Evolutionary conservation across 805 yeast genomes (phyloP).

Genomic region (Cyberlindnera americana): DNA sequence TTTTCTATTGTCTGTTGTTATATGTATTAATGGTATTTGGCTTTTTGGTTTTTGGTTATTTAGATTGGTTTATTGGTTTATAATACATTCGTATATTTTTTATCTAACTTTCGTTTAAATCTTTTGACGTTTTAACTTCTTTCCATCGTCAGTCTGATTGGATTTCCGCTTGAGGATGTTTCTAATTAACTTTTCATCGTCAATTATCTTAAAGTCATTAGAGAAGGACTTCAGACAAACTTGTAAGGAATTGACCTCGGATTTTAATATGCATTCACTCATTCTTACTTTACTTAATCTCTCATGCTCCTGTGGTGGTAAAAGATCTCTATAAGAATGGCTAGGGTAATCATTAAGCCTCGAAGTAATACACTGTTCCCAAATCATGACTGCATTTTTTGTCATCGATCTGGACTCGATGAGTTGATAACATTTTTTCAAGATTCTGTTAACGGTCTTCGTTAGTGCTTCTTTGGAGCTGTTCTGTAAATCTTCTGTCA

Average conservation of each 20-base stretch:
- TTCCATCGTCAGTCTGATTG: constrained; percentile 21
- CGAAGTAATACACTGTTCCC: constrained; percentile 27
- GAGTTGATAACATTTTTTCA: constrained; percentile 59
- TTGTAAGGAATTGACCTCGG: constrained; percentile 52
- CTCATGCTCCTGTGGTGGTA: constrained; percentile 19
- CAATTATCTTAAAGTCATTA: constrained; percentile 40
- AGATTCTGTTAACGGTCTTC: constrained; percentile 42
- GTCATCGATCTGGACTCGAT: constrained; percentile 49
- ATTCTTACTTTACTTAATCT: constrained; percentile 31
- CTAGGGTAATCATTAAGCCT: constrained; percentile 48
- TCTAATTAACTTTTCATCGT: constrained; percentile 56
- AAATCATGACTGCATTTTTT: constrained; percentile 25
- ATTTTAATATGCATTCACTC: constrained; percentile 53
- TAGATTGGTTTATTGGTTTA: not conserved
- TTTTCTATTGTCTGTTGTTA: not conserved
- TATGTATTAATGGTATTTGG: no score
- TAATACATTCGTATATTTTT: not conserved
- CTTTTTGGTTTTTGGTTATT: not conserved
- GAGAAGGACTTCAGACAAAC: constrained; percentile 31
- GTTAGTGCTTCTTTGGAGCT: constrained; percentile 16
- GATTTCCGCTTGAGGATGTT: constrained; percentile 53
- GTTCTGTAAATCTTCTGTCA: constrained; percentile 6
- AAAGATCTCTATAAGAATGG: constrained; percentile 28
- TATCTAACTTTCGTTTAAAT: no score
- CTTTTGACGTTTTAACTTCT: constrained; percentile 25